Base-by-base conservation (phyloP, 257 asterid genomes). In the Jaltomata sinuosa region DNA sequence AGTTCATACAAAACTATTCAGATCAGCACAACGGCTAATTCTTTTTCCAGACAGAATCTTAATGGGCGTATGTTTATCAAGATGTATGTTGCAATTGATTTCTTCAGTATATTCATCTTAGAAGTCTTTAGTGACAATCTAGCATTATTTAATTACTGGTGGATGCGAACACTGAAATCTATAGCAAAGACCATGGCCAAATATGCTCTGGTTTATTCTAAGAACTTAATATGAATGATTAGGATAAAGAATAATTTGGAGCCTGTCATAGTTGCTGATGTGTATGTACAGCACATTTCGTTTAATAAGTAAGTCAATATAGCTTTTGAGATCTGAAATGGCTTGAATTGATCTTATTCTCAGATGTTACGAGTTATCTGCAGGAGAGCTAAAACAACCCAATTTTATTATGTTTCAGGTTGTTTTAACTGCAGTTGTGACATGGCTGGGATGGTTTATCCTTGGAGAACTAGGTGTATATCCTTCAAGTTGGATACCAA, bases 381-480 rank as follows among this genome's bases (percentile, higher is more conserved):
- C 62, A 9, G 29, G 15, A 32, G 42, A 31, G 80, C 27, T 83
- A 29, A 83, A 67, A 38, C 50, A 47, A 83, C 34, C 42, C 38
- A 68, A 45, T 54, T 53, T 85, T 68, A 78, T 80, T 83, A 50
- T 74, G 74, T 74, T 82, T 84, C 93, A 96, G 98, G 99, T 96
- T 79, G 97, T 96, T 84, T 81, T 94, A 53, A 91, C 84, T 85
- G 94, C 99, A 78, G 87, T 93, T 65, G 31, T 89, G 72, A 96
- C 99, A 4, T 94, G 96, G 97, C 85, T 93, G 86, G 98, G 93
- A 84, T 96, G 99, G 99, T 96, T 92, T 92, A 65, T 94, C 64
- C 91, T 91, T 62, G 97, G 98, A 88, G 89, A 76, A 88, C 87
- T 91, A 34, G 90, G 94, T 71, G 38, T 90, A 54, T 96, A 92